Percentiles rank a stretch among this genome's conserved stretches.
Evolutionary conservation across 2,329 filamentous ascomycete species (phyloP).

Genomic region (Penicillium sp.): DNA sequence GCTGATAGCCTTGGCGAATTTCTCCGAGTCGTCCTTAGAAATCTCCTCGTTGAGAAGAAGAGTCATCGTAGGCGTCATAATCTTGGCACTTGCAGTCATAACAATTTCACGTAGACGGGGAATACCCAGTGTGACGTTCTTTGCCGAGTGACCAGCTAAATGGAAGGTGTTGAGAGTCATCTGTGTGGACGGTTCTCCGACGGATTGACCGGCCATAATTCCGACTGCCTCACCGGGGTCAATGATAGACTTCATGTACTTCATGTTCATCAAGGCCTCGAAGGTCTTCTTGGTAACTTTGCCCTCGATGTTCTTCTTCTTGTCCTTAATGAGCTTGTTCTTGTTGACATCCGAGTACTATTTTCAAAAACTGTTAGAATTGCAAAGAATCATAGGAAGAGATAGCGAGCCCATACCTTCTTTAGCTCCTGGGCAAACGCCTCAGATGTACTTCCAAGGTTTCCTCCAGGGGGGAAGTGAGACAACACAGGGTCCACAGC

Average conservation of each 20-base stretch:
- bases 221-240: constrained; percentile 96
- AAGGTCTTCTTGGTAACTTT: constrained; percentile 66
- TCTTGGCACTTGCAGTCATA: constrained; percentile 89
- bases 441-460: constrained; percentile 85
- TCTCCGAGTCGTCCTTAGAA: constrained; percentile 64
- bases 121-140: constrained; percentile 98
- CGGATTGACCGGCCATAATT: constrained; percentile 92
- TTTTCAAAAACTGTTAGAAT: constrained; percentile 19
- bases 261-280: constrained; percentile 80
- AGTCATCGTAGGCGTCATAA: constrained; percentile 76
- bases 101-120: constrained; percentile 94
- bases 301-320: constrained; percentile 50
- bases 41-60: constrained; percentile 73
- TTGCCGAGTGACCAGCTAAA: constrained; percentile 95
- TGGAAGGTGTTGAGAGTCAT: constrained; percentile 99
- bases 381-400: neutral
- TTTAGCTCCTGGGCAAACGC: constrained; percentile 71
- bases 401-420: constrained; percentile 44
- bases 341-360: constrained; percentile 76
- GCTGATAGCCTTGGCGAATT: constrained; percentile 89
- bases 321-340: constrained; percentile 58
- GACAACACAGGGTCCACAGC: constrained; percentile 73
- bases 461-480: constrained; percentile 70
- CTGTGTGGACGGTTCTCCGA: constrained; percentile 95
- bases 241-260: constrained; percentile 87